Base-by-base conservation (phyloP, 2,329 filamentous ascomycete genomes). In the Hymenoscyphus fraxineus region DNA sequence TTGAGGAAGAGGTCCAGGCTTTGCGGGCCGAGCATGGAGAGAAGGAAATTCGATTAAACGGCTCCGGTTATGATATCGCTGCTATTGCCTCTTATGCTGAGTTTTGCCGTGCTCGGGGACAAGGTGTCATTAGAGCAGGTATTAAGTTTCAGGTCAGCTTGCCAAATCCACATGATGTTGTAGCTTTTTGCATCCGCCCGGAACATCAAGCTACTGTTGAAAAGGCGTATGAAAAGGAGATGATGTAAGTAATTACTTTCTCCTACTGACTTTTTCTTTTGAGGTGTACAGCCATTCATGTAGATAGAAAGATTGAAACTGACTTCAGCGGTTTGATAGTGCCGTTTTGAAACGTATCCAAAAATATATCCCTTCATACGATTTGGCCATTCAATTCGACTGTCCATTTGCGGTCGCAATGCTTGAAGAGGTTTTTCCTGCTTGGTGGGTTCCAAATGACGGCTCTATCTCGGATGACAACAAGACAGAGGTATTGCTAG, bases 321-420 rank as follows among this genome's bases (percentile, higher is more conserved):
- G 22, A 51, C 15, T 3, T 22, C 22, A 10, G 19, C 10, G 6
- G 2, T 2, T 51, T 22, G 4, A n/a, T 12, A 51, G 44, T 10
- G 22, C 44, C 1, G 44, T 51, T 22, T 7, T 77, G 7, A 51
- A 65, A 7, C 61, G 51, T 6, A 76, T 77, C 39, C 66, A 73
- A 51, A 59, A 68, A 5, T 54, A 66, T 1, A 75, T 77, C 22
- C 76, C 76, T 0, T 63, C 70, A 0, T 32, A 67, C 10, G 71
- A 77, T 62, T 65, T 78, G 9, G 72, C 73, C 2, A 70, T 77
- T 35, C 75, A 78, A 60, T 74, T 70, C 68, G 76, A 77, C 61
- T 57, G 69, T 10, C 67, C 70, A 4, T 57, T 69, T 22, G 72
- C 74, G 44, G 65, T 73, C 15, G 70, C 65, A 1, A 66, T 69